These are phyloP conservation scores for Termitomyces sp. DNA, from an alignment of 768 basidiomycete species.

Conservation along the genomic window DNA sequence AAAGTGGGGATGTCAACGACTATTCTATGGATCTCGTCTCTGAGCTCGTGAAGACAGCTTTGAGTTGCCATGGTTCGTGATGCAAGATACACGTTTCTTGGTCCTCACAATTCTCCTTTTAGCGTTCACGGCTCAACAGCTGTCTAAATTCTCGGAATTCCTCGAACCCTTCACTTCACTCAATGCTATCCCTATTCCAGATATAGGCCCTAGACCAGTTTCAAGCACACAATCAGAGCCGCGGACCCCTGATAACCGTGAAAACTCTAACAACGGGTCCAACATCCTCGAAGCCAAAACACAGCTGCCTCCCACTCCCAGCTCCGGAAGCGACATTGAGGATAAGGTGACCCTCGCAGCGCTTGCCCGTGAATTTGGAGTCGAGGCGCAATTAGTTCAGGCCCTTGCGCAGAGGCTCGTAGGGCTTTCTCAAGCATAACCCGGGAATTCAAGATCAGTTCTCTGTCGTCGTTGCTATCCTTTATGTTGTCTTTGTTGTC, in stretches of 20 bases:
- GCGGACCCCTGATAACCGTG: conserved; percentile 23
- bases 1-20: conserved; percentile 31
- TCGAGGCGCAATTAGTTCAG: conserved; percentile 64
- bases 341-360: conserved; percentile 36
- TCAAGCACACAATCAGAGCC: conserved; percentile 17
- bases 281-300: conserved; percentile 5
- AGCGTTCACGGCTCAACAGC: conserved; percentile 68
- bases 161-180: conserved; percentile 23
- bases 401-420: conserved; percentile 61
- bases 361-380: conserved; percentile 74
- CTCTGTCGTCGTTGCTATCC: conserved; percentile 3
- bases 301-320: conserved; percentile 8
- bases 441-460: background rate
- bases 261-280: conserved; percentile 9
- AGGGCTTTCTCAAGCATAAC: conserved; percentile 13
- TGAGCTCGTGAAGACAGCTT: conserved; percentile 45
- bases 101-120: conserved; percentile 1
- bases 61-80: conserved; percentile 55
- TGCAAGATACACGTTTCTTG: background rate
- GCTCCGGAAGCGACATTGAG: conserved; percentile 8
- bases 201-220: conserved; percentile 11
- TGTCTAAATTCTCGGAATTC: conserved; percentile 42
- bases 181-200: background rate
- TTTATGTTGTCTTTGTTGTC: conserved; percentile 6
- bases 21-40: conserved; percentile 34